Evolutionary conservation across 768 basidiomycete genomes (phyloP).

Genomic region (Symmetrospora coprosmae): DNA sequence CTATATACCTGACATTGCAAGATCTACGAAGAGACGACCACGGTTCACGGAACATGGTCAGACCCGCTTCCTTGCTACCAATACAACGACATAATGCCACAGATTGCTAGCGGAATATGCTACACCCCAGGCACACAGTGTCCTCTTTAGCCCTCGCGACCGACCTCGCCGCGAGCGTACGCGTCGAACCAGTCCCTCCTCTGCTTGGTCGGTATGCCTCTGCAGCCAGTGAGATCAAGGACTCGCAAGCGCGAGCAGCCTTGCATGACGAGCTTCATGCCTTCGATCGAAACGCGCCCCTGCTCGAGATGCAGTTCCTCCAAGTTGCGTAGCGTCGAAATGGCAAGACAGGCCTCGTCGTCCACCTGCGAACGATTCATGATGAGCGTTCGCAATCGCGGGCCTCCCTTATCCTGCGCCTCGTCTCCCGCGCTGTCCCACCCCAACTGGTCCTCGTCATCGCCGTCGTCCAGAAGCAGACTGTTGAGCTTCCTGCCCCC

Average conservation of each 20-base stretch:
- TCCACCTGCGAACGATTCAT: constrained; percentile 26
- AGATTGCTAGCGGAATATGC: too few relatives aligned
- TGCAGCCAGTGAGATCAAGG: constrained; percentile 30
- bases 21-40: too few relatives aligned
- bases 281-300: constrained; percentile 26
- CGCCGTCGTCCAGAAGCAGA: constrained; percentile 13
- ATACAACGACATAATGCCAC: neutral
- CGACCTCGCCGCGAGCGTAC: constrained; percentile 27
- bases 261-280: constrained; percentile 23
- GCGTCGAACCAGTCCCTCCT: constrained; percentile 29
- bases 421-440: neutral
- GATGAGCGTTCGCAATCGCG: constrained; percentile 24
- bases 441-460: constrained; percentile 20
- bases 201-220: constrained; percentile 29
- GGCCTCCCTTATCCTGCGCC: neutral
- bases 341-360: constrained; percentile 14
- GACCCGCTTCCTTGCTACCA: neutral
- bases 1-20: neutral
- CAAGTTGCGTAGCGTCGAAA: constrained; percentile 23
- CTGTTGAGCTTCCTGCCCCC: constrained; percentile 23
- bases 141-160: constrained; percentile 1
- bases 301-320: constrained; percentile 29
- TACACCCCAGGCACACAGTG: too few relatives aligned
- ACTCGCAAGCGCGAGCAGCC: constrained; percentile 24
- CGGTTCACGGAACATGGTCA: too few relatives aligned